Evolutionary conservation across 75 land plant species (phyloP), one percentile per base, ranked within the genome.

Genomic region (Azolla pinnata): DNA sequence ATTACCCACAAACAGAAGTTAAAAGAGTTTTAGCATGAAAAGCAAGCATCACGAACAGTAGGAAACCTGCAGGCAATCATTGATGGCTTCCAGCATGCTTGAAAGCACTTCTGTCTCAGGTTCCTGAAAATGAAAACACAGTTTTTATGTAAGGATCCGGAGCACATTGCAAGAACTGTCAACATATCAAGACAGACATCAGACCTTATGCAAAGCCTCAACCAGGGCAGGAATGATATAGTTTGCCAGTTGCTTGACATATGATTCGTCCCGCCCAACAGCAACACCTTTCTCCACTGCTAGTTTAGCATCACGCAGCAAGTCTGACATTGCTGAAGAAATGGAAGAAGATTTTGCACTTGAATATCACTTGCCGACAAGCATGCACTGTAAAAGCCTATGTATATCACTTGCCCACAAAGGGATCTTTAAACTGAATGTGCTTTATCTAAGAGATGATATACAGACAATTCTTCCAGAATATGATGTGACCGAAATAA

Each of bases 151-250:
- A 51, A 19, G 54, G 16, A 8, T 51, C 8, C 8, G 24, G n/a
- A 18, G 54, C 8, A 5, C 54, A 51, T 51, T 9, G 54, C 54
- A 19, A 24, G 8, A 9, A 42, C n/a, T n/a, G n/a, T n/a, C n/a
- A n/a, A n/a, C n/a, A n/a, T n/a, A n/a, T 23, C 32, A 4, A 29
- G 28, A 8, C 19, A n/a, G 50, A 48, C 7, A 31, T 8, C 58
- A 26, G 4, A 91, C 97, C 96, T 91, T 91, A 44, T 80, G 97
- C 67, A 91, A 61, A 19, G 97, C 97, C 59, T 91, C 97, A 61
- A 88, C 86, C 44, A 91, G 63, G 44, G 97, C 81, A 31, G 97
- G 96, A 40, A 91, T 60, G 28, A 91, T 80, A 56, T 82, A 91
- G 67, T 91, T 88, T 21, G 90, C 73, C 54, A 91, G 70, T 57